Conservation (phyloP, 2,329 filamentous ascomycete genomes). For the Stachybotrys elegans region DNA sequence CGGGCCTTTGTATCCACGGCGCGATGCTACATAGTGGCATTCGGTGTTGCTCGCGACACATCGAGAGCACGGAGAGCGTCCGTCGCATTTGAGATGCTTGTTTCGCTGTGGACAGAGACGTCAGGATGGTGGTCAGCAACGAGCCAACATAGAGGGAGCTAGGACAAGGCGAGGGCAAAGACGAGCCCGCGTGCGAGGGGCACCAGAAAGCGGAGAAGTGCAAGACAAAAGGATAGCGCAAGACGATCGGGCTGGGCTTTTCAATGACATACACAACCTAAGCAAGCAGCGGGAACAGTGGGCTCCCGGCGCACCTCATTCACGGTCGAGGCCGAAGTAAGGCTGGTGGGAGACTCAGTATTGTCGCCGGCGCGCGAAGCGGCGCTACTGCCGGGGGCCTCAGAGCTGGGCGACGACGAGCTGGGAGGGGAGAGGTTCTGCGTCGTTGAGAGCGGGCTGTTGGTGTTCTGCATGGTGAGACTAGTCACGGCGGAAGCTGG, state of each 20-base stretch:
- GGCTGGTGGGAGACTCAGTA: neutral
- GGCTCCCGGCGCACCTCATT: neutral
- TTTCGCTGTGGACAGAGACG: slow-evolving; percentile 34
- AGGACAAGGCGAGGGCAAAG: too few relatives aligned
- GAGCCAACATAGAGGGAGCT: too few relatives aligned
- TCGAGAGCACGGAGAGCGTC: slow-evolving; percentile 62
- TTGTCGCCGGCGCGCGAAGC: neutral
- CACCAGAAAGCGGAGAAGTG: too few relatives aligned
- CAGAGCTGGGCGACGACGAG: neutral
- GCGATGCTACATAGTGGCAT: slow-evolving; percentile 69
- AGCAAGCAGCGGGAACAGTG: neutral
- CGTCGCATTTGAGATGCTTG: slow-evolving; percentile 75
- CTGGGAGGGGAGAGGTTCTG: neutral
- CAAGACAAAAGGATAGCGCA: too few relatives aligned
- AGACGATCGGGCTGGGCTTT: too few relatives aligned
- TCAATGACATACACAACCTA: slow-evolving; percentile 1
- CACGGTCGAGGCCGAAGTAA: slow-evolving; percentile 3
- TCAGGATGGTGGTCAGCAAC: slow-evolving; percentile 6
- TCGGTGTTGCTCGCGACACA: slow-evolving; percentile 54
- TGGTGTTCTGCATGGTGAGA: too few relatives aligned
- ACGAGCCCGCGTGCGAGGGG: too few relatives aligned
- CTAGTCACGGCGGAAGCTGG: too few relatives aligned
- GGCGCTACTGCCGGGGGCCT: neutral
- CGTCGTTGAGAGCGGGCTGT: neutral
- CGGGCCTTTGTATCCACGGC: slow-evolving; percentile 66